Conservation (phyloP, 176 grass and related monocot genomes). For the Aegilops sharonensis region DNA sequence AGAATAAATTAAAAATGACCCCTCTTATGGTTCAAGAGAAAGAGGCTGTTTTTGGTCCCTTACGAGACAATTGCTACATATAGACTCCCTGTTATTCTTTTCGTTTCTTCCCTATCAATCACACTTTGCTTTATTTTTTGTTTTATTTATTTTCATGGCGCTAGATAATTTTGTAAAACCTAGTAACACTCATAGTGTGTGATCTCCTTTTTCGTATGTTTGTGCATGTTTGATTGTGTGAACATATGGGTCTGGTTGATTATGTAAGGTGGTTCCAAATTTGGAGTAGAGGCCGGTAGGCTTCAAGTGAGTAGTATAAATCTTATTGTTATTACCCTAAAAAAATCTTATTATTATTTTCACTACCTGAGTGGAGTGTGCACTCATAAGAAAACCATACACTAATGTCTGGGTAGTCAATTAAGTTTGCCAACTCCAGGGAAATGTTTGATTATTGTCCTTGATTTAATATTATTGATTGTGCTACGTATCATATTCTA, state of each 20-base stretch:
- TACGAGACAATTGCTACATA: background rate
- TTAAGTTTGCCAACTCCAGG: background rate
- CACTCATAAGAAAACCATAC: background rate
- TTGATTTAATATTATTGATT: background rate
- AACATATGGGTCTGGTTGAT: background rate
- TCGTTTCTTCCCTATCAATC: background rate
- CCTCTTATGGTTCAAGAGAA: background rate
- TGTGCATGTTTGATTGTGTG: background rate
- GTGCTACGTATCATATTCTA: background rate
- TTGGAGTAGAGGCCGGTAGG: background rate
- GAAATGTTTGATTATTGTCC: background rate
- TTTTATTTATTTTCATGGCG: background rate
- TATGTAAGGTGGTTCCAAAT: constrained; percentile 4
- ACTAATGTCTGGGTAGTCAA: background rate
- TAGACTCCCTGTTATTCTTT: background rate
- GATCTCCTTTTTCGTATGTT: background rate
- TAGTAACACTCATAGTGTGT: background rate
- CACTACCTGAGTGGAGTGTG: background rate
- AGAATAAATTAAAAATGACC: background rate
- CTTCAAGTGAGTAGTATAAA: background rate
- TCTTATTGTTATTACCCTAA: background rate
- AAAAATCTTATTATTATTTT: background rate
- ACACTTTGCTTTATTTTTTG: background rate
- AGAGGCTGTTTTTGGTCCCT: background rate
- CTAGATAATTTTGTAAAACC: background rate